Evolutionary conservation across 2,329 filamentous ascomycete genomes (phyloP), one percentile per base, ranked within the genome.

Genomic region (Penicillium thymicola): DNA sequence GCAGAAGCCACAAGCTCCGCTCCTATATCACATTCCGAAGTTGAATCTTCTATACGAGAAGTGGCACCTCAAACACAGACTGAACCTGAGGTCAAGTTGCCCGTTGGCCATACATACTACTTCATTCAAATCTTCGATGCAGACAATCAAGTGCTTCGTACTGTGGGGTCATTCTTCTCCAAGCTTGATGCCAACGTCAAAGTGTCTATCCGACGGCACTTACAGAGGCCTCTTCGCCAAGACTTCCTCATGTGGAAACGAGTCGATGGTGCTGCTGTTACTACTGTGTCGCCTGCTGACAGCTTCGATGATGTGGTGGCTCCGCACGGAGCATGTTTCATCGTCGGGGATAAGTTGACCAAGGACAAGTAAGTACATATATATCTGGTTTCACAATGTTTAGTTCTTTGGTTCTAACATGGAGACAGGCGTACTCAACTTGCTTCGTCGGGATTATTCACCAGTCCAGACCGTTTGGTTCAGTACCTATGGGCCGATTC

Each of bases 91-190:
- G 55, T 66, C 4, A 49, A 59, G 1, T 49, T 68, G 14, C 71
- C 71, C 4, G 66, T 72, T 25, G 69, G 68, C 5, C 75, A 78
- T 53, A 67, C 75, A 14, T 79, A 79, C 54, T 79, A 78, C 58
- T 79, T 80, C 59, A 68, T 84, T 43, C 80, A 84, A 57, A 62
- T 80, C 6, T 83, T 81, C 60, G 80, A 84, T 55, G 73, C 78
- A 14, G 78, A 82, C 27, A 72, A 71, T 10, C 78, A 81, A 59
- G 70, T 64, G 0, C 65, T 81, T 16, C 68, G 65, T 8, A 74
- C 73, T 3, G 65, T 75, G 13, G 75, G 75, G 28, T 74, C 72
- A 14, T 78, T 77, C 64, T 75, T 78, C 50, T 76, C 73, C 7
- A 72, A 71, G 48, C 66, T 68, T 10, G 70, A 71, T 27, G 71